phyloP scores from a whole-genome alignment of 2,329 filamentous ascomycete species.

The Aphanocladium album region DNA sequence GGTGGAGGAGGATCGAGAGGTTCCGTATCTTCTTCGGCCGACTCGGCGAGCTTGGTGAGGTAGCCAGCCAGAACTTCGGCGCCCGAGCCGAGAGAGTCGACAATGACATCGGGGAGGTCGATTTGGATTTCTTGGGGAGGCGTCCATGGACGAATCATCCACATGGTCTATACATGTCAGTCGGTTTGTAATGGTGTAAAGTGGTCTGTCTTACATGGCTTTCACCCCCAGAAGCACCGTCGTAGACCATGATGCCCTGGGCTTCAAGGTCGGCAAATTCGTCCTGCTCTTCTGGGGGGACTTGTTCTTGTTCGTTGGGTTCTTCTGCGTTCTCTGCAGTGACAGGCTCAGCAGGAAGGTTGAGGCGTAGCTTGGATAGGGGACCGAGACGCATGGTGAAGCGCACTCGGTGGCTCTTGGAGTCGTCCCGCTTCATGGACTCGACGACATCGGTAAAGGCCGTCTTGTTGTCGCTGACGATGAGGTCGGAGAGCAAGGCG shows the following conservation, averaged over 20 bases:
- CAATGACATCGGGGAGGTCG: slow-evolving; percentile 80
- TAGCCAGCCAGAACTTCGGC: slow-evolving; percentile 94
- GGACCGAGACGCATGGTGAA: slow-evolving; percentile 70
- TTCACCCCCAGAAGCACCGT: slow-evolving; percentile 76
- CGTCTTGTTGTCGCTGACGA: slow-evolving; percentile 70
- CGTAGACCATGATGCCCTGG: slow-evolving; percentile 97
- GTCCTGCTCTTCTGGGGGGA: slow-evolving; percentile 9
- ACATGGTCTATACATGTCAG: slow-evolving; percentile 72
- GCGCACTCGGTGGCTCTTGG: slow-evolving; percentile 82
- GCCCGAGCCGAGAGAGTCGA: slow-evolving; percentile 89
- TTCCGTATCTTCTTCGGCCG: slow-evolving; percentile 67
- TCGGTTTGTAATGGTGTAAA: not conserved
- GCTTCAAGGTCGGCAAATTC: slow-evolving; percentile 75
- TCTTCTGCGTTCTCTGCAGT: slow-evolving; percentile 30
- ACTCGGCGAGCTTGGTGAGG: slow-evolving; percentile 82
- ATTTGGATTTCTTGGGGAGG: slow-evolving; percentile 90
- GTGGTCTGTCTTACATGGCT: slow-evolving; percentile 64
- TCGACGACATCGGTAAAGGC: slow-evolving; percentile 81
- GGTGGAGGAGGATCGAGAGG: slow-evolving; percentile 80
- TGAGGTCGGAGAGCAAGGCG: slow-evolving; percentile 71
- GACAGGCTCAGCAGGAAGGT: slow-evolving; percentile 36
- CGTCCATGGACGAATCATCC: slow-evolving; percentile 95
- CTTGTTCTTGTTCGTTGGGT: slow-evolving; percentile 31
- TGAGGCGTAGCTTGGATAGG: slow-evolving; percentile 56
- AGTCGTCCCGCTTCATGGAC: slow-evolving; percentile 88